These are phyloP conservation scores for Penicillium bialowiezense DNA, from an alignment of 495 filamentous ascomycete species.

Conservation along the genomic window DNA sequence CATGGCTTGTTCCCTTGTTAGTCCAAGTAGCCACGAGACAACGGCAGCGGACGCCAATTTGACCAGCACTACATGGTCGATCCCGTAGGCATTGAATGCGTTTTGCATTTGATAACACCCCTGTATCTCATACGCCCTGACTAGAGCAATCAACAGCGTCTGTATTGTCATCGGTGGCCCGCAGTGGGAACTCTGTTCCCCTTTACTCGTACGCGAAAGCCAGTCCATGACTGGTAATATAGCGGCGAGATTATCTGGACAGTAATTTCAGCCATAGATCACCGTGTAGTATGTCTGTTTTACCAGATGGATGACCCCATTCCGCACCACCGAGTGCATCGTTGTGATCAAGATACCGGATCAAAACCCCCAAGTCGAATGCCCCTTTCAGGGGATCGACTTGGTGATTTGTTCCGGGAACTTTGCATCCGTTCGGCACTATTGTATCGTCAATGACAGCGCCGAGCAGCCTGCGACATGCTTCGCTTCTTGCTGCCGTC, in stretches of 20 bases:
- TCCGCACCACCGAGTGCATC: slow-evolving; percentile 41
- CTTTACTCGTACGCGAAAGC: slow-evolving; percentile 22
- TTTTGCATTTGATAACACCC: slow-evolving; percentile 40
- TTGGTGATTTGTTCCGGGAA: slow-evolving; percentile 38
- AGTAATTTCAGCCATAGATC: not conserved
- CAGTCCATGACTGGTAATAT: slow-evolving; percentile 40
- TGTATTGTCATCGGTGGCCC: slow-evolving; percentile 28
- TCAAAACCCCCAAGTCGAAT: slow-evolving; percentile 42
- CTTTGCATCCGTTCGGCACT: slow-evolving; percentile 35
- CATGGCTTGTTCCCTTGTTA: slow-evolving; percentile 27
- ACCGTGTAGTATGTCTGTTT: not conserved
- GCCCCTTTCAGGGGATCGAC: slow-evolving; percentile 42
- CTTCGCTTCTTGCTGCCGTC: slow-evolving; percentile 22
- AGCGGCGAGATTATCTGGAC: slow-evolving; percentile 40
- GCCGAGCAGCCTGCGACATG: slow-evolving; percentile 24
- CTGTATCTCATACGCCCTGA: slow-evolving; percentile 51
- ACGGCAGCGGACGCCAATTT: slow-evolving; percentile 43
- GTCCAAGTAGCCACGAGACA: slow-evolving; percentile 34
- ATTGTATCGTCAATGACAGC: slow-evolving; percentile 22
- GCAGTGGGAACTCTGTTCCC: slow-evolving; percentile 1
- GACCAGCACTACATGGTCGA: slow-evolving; percentile 47
- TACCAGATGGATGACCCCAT: slow-evolving; percentile 47
- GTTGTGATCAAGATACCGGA: slow-evolving; percentile 47
- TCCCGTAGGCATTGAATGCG: slow-evolving; percentile 36
- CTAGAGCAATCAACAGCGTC: slow-evolving; percentile 32